Base-by-base conservation (phyloP, 2,329 filamentous ascomycete genomes). In the Tothia fuscella region DNA sequence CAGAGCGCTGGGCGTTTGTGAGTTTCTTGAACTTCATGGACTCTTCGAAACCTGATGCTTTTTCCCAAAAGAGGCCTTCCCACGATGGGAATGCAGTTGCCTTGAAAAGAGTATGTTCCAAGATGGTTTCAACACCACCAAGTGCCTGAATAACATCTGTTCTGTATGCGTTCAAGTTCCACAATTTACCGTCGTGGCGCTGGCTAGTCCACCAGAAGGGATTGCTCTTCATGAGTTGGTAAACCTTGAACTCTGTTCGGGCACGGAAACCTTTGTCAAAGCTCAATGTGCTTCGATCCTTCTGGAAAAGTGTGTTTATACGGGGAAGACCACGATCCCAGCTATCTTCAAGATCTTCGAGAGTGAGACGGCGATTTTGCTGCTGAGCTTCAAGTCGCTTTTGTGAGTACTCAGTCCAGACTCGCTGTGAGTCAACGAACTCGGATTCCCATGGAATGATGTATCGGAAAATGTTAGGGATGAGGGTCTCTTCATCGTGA, bases 131-230 rank as follows among this genome's bases (percentile, higher is more conserved):
- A 6, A 98, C 91, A 78, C 88, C 88, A 56, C 89, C 89, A 36
- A 95, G 66, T 0, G 89, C 88, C 59, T 96, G 91, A 45, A 98
- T 98, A 7, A 95, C 87, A 65, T 98, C 91, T 5, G 91, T 95
- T 48, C 91, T 72, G 63, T 96, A 95, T 1, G 86, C 84, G 50
- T 96, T 96, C 41, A 98, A 62, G 49, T 95, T 95, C 91, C 91
- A 98, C 4, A 98, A 63, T 56, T 96, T 96, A 57, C 91, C 91
- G 54, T 98, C 91, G 55, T 98, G 93, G 29, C 91, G 74, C 61
- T 96, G 89, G 54, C 84, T 93, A 3, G 91, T 98, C 91, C 91
- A 98, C 87, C 88, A 95, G 71, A 96, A 96, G 0, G 91, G 91
- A 58, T 96, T 95, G 64, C 82, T 93, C 76, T 93, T 95, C 89